Evolutionary conservation across 2,329 filamentous ascomycete genomes (phyloP), one percentile per base, ranked within the genome.

Genomic region (Fusarium sp.): DNA sequence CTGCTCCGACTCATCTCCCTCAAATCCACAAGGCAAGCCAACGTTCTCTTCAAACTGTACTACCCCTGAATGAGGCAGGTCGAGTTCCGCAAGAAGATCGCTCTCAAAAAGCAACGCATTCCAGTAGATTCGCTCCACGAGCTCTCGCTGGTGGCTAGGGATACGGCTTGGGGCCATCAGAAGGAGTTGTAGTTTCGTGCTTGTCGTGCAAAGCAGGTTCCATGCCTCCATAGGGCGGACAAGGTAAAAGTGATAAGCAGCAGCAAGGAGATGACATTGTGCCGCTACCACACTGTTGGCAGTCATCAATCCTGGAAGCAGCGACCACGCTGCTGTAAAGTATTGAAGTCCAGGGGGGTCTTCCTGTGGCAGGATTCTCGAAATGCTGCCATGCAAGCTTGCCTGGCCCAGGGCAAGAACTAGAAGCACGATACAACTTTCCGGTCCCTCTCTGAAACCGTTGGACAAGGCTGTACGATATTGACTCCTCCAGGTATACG

Each of bases 151-250:
- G 36, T 91, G 89, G 7, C 89, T 84, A 2, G 92, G 92, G 2
- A 95, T 88, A 59, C 92, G 88, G 69, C 88, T 91, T 17, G 92
- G 92, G 4, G 91, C 89, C 82, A 92, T 93, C 46, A 95, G 86
- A 36, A 95, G 85, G 27, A 96, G 85, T 78, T 96, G 93, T 47
- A 95, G 84, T 78, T 95, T 96, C 76, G 92, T 93, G 80, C 92
- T 94, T 7, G 93, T 93, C 64, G 91, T 94, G 76, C 92, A 94
- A 7, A 96, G 84, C 20, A 95, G 82, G 68, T 88, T 95, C 93
- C 93, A 96, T 1, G 93, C 93, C 81, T 96, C 93, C 38, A 96
- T 85, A 1, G 93, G 93, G 17, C 93, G 88, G 14, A 95, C 93
- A 15, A 95, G 85, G 76, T 95, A 95, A 76, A 95, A 94, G 6